Percentiles rank a stretch among this genome's conserved stretches.
Conservation (phyloP, 1,139 yeast genomes). For the Hansenula anomala region DNA sequence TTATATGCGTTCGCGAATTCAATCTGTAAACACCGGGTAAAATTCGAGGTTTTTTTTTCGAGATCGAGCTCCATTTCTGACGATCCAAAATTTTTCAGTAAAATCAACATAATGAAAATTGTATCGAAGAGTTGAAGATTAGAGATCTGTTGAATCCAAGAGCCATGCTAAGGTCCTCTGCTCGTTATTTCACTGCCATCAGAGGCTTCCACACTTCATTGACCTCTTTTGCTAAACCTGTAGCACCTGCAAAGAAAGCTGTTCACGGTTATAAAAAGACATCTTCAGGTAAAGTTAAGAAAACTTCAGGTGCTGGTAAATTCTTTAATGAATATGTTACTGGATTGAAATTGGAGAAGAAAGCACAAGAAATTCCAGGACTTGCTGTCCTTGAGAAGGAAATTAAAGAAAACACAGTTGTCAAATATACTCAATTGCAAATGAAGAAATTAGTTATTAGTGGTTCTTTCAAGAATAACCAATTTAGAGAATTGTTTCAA, state of each 20-base stretch:
- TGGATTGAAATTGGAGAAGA: background rate
- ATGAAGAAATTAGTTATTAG: slow-evolving; percentile 15
- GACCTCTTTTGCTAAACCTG: background rate
- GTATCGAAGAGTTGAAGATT: too few species aligned
- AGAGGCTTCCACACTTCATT: slow-evolving; percentile 1
- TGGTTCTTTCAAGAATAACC: slow-evolving; percentile 60
- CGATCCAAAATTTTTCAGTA: too few species aligned
- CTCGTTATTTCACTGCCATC: background rate
- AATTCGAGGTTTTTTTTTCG: too few species aligned
- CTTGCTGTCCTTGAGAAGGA: background rate
- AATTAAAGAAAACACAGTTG: slow-evolving; percentile 9
- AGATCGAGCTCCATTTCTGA: too few species aligned
- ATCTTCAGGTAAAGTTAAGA: background rate
- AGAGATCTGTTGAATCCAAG: too few species aligned
- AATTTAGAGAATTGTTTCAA: slow-evolving; percentile 57
- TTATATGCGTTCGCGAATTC: too few species aligned
- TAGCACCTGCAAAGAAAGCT: background rate
- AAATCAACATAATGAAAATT: too few species aligned
- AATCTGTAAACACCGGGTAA: too few species aligned
- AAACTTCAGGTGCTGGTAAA: slow-evolving; percentile 15
- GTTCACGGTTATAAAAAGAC: background rate
- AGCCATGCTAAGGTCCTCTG: background rate
- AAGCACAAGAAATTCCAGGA: background rate
- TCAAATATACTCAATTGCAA: slow-evolving; percentile 14
- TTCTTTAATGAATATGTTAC: slow-evolving; percentile 16